Base-by-base conservation (phyloP, 495 filamentous ascomycete genomes). In the Daldinia concentrica region DNA sequence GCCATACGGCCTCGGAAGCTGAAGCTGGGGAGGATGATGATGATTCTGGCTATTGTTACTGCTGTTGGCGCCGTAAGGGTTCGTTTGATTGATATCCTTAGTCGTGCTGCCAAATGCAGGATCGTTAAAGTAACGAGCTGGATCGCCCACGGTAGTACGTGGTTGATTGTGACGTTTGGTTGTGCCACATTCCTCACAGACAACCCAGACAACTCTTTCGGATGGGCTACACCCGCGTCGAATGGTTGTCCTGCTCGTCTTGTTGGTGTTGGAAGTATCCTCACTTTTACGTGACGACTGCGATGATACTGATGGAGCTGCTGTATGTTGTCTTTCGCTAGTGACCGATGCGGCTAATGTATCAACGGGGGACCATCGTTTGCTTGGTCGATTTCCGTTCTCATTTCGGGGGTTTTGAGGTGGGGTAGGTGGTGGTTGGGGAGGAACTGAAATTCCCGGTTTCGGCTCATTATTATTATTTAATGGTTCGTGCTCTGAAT, bases 161-260 rank as follows among this genome's bases (percentile, higher is more conserved):
- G 68, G 67, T 58, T 77, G 73, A 17, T 65, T 68, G 29, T 76
- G 75, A 27, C 73, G 75, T 32, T 76, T 76, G 43, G 70, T 77
- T 8, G 75, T 77, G 19, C 75, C 75, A 57, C 75, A 77, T 62
- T 76, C 75, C 24, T 77, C 75, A 34, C 75, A 77, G 14, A 77
- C 75, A 48, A 77, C 64, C 75, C 75, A 77, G 19, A 77, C 75
- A 8, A 77, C 70, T 19, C 63, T 67, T 39, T 77, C 73, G 15
- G 75, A 76, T 22, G 73, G 71, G 45, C 73, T 74, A 50, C 62
- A 68, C 4, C 75, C 75, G 19, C 63, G 70, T 17, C 71, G 73
- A 36, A 77, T 74, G 29, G 70, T 69, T 14, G 75, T 72, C 52
- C 60, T 69, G 0, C 70, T 56, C 52, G 74, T 59, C 15, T 65